These are phyloP conservation scores for Pedinophyceae sp. DNA, from an alignment of 139 green algal species.

Conservation along the genomic window DNA sequence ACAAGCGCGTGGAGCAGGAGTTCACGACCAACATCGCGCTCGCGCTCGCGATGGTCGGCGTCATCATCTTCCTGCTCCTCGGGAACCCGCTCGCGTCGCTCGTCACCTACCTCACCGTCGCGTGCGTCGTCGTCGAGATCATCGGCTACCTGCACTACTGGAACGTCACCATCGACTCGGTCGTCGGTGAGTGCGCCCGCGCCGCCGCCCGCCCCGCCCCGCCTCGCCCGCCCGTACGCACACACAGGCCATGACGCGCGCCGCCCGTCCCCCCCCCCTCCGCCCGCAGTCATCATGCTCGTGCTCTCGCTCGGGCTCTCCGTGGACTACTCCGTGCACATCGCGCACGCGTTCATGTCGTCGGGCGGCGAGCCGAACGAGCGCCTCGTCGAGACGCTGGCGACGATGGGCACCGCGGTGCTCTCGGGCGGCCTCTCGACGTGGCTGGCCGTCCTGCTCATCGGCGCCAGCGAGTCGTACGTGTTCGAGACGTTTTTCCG, in stretches of 20 bases:
- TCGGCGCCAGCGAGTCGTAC: constrained; percentile 9
- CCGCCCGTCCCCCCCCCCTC: too few species aligned
- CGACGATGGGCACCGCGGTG: constrained; percentile 9
- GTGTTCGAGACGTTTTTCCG: constrained; percentile 18
- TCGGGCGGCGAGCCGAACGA: constrained; percentile 8
- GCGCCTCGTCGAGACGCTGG: constrained; percentile 5
- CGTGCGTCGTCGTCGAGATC: too few species aligned
- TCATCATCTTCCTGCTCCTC: constrained; percentile 28
- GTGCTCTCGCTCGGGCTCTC: constrained; percentile 26
- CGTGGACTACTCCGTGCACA: constrained; percentile 22
- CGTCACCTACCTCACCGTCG: too few species aligned
- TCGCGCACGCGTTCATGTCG: constrained; percentile 20
- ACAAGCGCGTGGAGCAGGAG: constrained; percentile 19
- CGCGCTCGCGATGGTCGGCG: constrained; percentile 14
- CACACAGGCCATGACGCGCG: too few species aligned
- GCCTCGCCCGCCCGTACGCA: too few species aligned
- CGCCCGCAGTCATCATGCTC: constrained; percentile 25
- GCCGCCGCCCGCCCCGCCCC: too few species aligned
- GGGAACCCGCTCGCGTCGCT: constrained; percentile 14
- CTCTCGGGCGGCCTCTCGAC: constrained; percentile 11
- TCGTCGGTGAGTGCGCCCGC: too few species aligned
- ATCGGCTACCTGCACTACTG: constrained; percentile 21
- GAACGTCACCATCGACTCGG: constrained; percentile 14
- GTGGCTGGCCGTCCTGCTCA: constrained; percentile 9
- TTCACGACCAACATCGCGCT: constrained; percentile 25